Evolutionary conservation across 2,329 filamentous ascomycete genomes (phyloP), one percentile per base, ranked within the genome.

Genomic region (Claviceps quebecensis): DNA sequence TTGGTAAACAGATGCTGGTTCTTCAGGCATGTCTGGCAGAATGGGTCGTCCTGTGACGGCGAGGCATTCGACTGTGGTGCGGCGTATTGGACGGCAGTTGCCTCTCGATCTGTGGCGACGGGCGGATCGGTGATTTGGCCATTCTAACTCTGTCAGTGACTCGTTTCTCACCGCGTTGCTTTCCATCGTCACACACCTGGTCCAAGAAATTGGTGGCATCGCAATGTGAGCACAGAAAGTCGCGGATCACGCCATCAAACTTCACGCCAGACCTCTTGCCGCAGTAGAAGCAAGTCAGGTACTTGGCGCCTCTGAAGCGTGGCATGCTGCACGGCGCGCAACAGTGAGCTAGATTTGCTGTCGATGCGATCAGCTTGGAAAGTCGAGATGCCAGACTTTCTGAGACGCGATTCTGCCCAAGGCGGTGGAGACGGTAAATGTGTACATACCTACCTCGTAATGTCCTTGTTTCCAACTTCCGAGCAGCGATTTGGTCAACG

Each of bases 81-180:
- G 49, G 72, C 76, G 63, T 72, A 82, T 52, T 69, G 67, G n/a
- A 68, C 62, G 40, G 65, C 61, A 54, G 67, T 63, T 51, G 70
- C 63, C 60, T 70, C 65, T 54, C 67, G 56, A 59, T 69, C 53
- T 53, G 78, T 78, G 19, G 75, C 69, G 23, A 82, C 73, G 2
- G 87, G 89, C 26, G 90, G 87, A 66, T 98, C 91, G 52, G 87
- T 85, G 57, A 97, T 93, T 48, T 94, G 82, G 61, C 91, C 91
- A 64, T 87, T 80, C 86, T 93, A 61, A 53, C 9, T 13, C 1
- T 3, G 46, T 60, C 47, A 60, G 54, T 1, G 29, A 34, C 29
- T 34, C 9, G 29, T 34, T 34, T 34, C 9, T 9, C 29, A 34
- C 29, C 29, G 9, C 29, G 29, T 34, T 34, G 29, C 9, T 34